Conservation (phyloP, 345 rosid genomes). For the Brassica rapa region DNA sequence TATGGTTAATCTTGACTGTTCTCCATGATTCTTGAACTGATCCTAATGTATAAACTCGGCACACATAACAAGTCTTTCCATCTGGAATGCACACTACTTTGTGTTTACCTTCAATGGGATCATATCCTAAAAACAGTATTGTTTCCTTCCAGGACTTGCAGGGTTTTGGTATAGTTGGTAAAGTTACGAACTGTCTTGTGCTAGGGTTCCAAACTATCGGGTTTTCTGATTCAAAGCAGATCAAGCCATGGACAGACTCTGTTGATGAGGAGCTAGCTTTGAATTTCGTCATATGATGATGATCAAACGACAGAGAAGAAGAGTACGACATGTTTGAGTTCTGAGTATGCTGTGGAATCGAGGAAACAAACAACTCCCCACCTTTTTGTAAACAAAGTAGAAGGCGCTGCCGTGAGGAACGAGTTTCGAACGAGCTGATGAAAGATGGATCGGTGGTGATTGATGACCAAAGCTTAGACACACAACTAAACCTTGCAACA, state of each 20-base stretch:
- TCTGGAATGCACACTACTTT: background rate
- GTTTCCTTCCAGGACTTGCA: background rate
- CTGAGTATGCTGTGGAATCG: background rate
- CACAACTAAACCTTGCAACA: background rate
- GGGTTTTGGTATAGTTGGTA: background rate
- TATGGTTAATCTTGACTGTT: background rate
- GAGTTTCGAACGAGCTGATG: too few relatives aligned
- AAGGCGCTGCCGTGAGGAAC: background rate
- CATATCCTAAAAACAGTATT: background rate
- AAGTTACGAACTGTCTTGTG: too few relatives aligned
- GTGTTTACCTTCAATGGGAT: background rate
- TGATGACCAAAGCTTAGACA: background rate
- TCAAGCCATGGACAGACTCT: too few relatives aligned
- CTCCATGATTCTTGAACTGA: conserved; percentile 6
- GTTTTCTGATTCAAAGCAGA: too few relatives aligned
- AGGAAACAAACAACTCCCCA: background rate
- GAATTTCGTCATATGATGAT: too few relatives aligned
- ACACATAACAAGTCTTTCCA: background rate
- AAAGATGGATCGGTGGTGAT: background rate
- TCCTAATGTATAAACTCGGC: background rate
- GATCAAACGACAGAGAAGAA: background rate
- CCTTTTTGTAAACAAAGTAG: background rate
- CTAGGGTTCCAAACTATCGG: too few relatives aligned
- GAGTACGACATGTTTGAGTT: background rate
- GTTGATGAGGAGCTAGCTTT: too few relatives aligned